Evolutionary conservation across 768 basidiomycete genomes (phyloP).

Genomic region (Pulveroboletus sp.): DNA sequence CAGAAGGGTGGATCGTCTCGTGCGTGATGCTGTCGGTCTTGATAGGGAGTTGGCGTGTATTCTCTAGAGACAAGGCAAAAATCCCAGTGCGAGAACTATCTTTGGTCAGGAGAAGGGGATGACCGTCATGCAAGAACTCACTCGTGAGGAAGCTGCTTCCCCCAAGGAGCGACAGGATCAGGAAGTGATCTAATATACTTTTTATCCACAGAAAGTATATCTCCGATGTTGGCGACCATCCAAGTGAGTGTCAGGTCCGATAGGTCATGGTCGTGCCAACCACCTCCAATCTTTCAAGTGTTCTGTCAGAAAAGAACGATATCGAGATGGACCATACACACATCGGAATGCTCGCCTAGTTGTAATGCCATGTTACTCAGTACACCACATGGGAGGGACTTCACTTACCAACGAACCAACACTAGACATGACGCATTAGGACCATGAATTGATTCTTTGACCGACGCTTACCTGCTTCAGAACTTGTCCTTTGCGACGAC

Average conservation of each 20-base stretch:
- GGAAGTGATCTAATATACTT: constrained; percentile 47
- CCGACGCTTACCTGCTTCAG: constrained; percentile 50
- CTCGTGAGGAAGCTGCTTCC: constrained; percentile 59
- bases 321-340: not conserved
- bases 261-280: constrained; percentile 62
- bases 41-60: constrained; percentile 47
- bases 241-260: constrained; percentile 59
- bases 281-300: constrained; percentile 56
- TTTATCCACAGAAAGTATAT: constrained; percentile 53
- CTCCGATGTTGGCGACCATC: constrained; percentile 58
- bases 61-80: constrained; percentile 41
- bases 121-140: constrained; percentile 27
- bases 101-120: not conserved
- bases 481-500: constrained; percentile 49
- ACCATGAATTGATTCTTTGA: not conserved
- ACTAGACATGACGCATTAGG: constrained; percentile 34
- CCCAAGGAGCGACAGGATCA: constrained; percentile 55
- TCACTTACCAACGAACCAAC: constrained; percentile 63
- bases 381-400: not conserved
- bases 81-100: constrained; percentile 51
- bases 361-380: constrained; percentile 7
- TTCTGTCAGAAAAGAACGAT: not conserved
- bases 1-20: constrained; percentile 61
- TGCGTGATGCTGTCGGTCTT: constrained; percentile 42
- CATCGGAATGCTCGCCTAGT: constrained; percentile 28